A percentile compares a stretch with the other conserved stretches of the same genome.
phyloP scores from a whole-genome alignment of 2,329 filamentous ascomycete species.

The Tolypocladium endophyticum region DNA sequence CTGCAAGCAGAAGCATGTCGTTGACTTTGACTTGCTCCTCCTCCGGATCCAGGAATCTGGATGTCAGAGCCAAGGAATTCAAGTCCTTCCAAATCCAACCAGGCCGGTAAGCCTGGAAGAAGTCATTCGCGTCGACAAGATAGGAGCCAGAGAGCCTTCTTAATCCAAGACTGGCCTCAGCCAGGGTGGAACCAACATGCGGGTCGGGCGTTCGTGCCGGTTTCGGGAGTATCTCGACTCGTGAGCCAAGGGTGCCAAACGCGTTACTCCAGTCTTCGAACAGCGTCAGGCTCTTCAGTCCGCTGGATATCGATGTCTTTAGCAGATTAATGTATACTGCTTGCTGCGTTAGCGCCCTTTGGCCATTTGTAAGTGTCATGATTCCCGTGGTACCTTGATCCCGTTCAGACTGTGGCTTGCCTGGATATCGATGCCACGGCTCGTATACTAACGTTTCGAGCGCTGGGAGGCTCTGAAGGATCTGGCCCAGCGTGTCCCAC shows the following conservation, averaged over 20 bases:
- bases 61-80: neutral
- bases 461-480: neutral
- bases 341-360: neutral
- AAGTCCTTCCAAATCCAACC: neutral
- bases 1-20: neutral
- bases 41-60: neutral
- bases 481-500: neutral
- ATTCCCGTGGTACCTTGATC: neutral
- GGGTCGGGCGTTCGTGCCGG: neutral
- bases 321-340: neutral
- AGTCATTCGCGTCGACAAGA: neutral
- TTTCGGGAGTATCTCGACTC: neutral
- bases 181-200: neutral
- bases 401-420: neutral
- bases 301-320: neutral
- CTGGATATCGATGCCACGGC: neutral
- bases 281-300: neutral
- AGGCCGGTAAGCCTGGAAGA: neutral
- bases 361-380: neutral
- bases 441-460: neutral
- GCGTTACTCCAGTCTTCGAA: neutral
- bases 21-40: neutral
- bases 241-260: neutral
- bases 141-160: neutral
- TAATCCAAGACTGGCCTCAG: neutral